Evolutionary conservation across 169 alveolate genomes (phyloP), one percentile per base, ranked within the genome.

Genomic region (Plasmodium reichenowi): DNA sequence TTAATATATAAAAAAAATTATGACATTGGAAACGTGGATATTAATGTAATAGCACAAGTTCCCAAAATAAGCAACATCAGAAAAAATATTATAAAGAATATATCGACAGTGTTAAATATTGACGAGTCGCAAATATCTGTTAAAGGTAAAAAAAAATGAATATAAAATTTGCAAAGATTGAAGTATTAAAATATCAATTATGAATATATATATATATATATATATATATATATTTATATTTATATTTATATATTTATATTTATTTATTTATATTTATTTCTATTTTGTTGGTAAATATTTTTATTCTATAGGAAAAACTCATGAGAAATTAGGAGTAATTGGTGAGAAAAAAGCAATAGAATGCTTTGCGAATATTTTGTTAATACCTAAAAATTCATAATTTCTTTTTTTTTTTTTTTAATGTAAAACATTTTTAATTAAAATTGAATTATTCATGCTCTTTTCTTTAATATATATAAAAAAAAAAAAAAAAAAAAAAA

Each of bases 261-360:
- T 32, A 4, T 29, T 0, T 32, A 32, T 32, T 26, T 45, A 3
- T 63, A 45, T 45, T 56, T 48, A 43, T 10, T 58, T 71, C 32
- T 17, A 15, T 24, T 13, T 63, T 4, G 43, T 58, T 45, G 20
- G 43, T 24, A 60, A 15, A 60, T 13, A 4, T 15, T 8, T 60
- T 3, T 12, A 1, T 20, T 60, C 13, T 62, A 43, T 47, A 78
- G 89, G 89, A 8, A 78, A 78, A 64, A 78, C 89, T 8, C 89
- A 78, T 32, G 95, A 92, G 73, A 75, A 91, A 24, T 54, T 92
- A 29, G 95, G 93, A 56, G 75, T 89, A 38, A 70, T 92, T 13
- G 95, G 95, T 38, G 72, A 88, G 45, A 72, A 88, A 71, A 85
- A 88, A 73, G 95, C 95, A 38, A 80, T 92, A 52, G 95, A 88